These are phyloP conservation scores for Melocanna baccifera DNA, from an alignment of 176 grass and related monocot species.

Conservation along the genomic window DNA sequence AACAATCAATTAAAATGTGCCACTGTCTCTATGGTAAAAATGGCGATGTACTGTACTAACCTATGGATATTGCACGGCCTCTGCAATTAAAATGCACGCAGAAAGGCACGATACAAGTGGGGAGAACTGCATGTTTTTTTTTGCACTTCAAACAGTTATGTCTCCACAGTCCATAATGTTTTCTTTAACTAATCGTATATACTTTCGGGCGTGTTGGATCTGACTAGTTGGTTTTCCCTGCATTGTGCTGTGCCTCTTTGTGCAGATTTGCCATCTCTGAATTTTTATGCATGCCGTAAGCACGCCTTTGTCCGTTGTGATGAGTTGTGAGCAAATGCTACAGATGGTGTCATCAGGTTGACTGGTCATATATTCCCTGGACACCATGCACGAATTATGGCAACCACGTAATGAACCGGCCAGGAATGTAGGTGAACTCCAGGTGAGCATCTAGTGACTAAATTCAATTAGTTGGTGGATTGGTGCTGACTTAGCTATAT, in stretches of 20 bases:
- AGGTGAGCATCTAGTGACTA: constrained; percentile 15
- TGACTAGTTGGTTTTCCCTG: neutral
- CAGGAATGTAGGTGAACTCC: constrained; percentile 38
- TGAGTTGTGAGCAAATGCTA: neutral
- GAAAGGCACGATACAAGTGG: neutral
- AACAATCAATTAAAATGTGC: too few relatives aligned
- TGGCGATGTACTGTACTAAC: neutral
- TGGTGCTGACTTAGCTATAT: constrained; percentile 13
- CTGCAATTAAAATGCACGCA: neutral
- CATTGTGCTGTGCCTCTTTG: neutral
- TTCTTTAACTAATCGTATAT: neutral
- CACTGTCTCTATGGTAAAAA: neutral
- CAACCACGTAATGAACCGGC: neutral
- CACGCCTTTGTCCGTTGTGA: neutral
- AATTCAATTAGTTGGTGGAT: constrained; percentile 31
- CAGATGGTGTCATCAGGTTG: neutral
- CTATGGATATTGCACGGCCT: neutral
- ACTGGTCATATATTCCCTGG: neutral
- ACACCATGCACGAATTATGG: constrained; percentile 10
- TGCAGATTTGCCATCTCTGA: neutral
- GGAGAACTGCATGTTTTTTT: neutral
- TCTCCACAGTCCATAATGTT: neutral
- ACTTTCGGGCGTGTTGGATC: neutral
- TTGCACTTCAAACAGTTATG: neutral
- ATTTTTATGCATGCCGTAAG: neutral